Evolutionary conservation across 2,329 filamentous ascomycete genomes (phyloP), one percentile per base, ranked within the genome.

Genomic region (Colletotrichum sp.): DNA sequence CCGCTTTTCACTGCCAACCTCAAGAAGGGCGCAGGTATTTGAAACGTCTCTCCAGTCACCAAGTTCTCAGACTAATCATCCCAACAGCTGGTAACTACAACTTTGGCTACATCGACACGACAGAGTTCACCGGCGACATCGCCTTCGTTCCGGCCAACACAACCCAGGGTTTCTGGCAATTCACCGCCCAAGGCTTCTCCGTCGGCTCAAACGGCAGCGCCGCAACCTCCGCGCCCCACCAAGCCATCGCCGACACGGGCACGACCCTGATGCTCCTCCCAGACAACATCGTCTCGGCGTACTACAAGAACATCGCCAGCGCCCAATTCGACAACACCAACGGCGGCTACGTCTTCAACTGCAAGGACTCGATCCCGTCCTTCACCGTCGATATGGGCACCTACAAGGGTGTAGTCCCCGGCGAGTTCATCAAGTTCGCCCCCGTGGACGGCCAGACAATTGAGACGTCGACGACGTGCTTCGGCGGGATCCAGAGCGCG

Each of bases 181-280:
- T 94, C 86, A 90, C 87, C 28, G 86, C 90, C 18, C 85, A 87
- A 34, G 90, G 89, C 64, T 93, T 91, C 84, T 83, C 84, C 55
- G 81, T 93, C 75, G 92, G 91, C 68, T 72, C 68, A 9, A 68
- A 76, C 28, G 57, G 49, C 65, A 68, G 72, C 68, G 75, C 78
- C 6, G 21, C 34, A 3, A 68, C 64, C 9, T 76, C 78, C 5
- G 57, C 74, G 9, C 76, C 80, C 2, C 82, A 83, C 74, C 30
- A 81, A n/a, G 89, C 88, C 79, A 94, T 95, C 82, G 91, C 92
- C 80, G 93, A 95, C 85, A 95, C 93, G 3, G 93, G 93, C 70
- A 95, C 93, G 72, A 93, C 92, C 2, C 90, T 95, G 34, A 84
- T 94, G 71, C 87, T 93, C 77, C 83, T 93, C 21, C 90, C 91